A percentile compares a stretch with the other conserved stretches of the same genome.
Conservation (phyloP, 805 yeast genomes). For the Sporopachydermia lactativora region DNA sequence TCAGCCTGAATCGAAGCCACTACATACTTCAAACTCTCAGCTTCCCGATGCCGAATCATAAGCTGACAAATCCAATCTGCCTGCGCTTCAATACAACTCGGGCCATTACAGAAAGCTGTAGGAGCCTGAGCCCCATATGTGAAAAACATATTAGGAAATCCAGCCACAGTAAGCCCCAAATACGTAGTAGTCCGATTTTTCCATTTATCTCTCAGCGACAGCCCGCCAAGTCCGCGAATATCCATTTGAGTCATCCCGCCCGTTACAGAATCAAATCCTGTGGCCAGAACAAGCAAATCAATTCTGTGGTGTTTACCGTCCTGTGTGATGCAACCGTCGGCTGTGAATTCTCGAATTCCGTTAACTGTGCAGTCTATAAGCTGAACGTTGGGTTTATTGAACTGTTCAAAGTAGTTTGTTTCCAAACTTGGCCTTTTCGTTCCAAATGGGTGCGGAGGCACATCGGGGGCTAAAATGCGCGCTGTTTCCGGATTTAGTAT, state of each 20-base stretch:
- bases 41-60: constrained; percentile 8
- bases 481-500: constrained; percentile 1
- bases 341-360: background rate
- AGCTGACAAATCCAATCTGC: constrained; percentile 12
- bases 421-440: constrained; percentile 1
- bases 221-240: constrained; percentile 10
- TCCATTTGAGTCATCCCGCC: constrained; percentile 15
- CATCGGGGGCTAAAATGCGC: background rate
- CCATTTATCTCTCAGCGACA: constrained; percentile 14
- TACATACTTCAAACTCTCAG: constrained; percentile 7
- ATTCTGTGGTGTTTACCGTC: background rate
- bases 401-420: constrained; percentile 1
- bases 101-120: constrained; percentile 19
- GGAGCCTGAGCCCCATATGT: constrained; percentile 21
- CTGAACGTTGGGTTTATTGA: background rate
- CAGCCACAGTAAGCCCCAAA: constrained; percentile 15
- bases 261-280: constrained; percentile 11
- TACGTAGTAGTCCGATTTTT: constrained; percentile 13
- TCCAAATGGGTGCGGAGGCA: background rate
- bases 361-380: constrained; percentile 11
- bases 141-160: constrained; percentile 19
- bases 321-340: background rate
- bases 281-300: background rate
- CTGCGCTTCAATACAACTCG: constrained; percentile 16
- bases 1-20: constrained; percentile 14